A percentile compares a stretch with the other conserved stretches of the same genome.
phyloP scores from a whole-genome alignment of 495 filamentous ascomycete species.

The Penicillium crystallinum region DNA sequence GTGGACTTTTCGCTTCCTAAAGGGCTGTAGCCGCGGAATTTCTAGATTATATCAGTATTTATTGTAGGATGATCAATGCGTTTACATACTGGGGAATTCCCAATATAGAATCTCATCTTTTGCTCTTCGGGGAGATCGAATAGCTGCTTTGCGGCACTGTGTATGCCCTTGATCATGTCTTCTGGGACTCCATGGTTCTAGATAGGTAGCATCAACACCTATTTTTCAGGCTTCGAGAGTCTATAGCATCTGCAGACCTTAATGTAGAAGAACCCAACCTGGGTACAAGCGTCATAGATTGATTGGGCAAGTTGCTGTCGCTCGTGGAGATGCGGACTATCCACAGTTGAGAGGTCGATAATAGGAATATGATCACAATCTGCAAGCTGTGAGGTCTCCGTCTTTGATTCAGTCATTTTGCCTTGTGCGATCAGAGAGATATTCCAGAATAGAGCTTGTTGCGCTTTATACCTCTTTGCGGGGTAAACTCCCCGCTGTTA shows the following conservation, averaged over 20 bases:
- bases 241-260: conserved; percentile 15
- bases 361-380: too few species aligned
- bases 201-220: neutral
- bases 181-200: conserved; percentile 37
- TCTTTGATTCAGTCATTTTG: too few species aligned
- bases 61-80: too few species aligned
- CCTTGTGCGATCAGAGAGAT: too few species aligned
- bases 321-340: conserved; percentile 23
- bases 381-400: too few species aligned
- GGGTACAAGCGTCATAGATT: conserved; percentile 45
- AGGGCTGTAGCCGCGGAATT: conserved; percentile 34
- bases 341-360: conserved; percentile 30
- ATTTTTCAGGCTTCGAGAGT: too few species aligned
- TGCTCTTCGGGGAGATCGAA: conserved; percentile 45
- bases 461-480: too few species aligned
- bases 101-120: conserved; percentile 39
- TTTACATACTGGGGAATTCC: too few species aligned
- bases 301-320: conserved; percentile 31
- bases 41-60: conserved; percentile 9
- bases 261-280: conserved; percentile 56
- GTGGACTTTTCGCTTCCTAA: conserved; percentile 24
- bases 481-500: too few species aligned
- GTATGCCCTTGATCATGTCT: conserved; percentile 30
- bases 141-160: conserved; percentile 37
- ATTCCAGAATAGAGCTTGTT: too few species aligned